Evolutionary conservation across 2,329 filamentous ascomycete genomes (phyloP), one percentile per base, ranked within the genome.

Genomic region (Trichoderma gracile): DNA sequence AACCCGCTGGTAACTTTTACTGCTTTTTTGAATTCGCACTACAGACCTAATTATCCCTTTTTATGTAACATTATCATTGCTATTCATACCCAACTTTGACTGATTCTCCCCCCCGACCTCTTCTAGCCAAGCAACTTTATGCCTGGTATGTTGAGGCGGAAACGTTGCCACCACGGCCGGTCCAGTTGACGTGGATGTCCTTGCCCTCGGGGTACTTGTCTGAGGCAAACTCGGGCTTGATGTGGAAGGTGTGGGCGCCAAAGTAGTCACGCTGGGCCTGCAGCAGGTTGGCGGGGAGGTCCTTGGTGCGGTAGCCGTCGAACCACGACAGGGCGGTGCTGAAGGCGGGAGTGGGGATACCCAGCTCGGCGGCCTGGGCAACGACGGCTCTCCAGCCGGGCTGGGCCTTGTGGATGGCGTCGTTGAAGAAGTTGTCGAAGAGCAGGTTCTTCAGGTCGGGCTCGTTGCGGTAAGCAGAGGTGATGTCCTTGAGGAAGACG

Each of bases 181-280:
- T 99, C 95, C 95, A 99, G 91, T 99, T 99, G 80, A 98, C 93
- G 87, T 99, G 95, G 77, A 94, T 95, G 79, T 98, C 88, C 82
- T 93, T 83, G 79, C 89, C 92, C 73, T 84, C 87, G 70, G 89
- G 89, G 84, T 96, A 96, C 82, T 92, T 93, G 65, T 83, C 87
- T 78, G 75, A 90, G 72, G 90, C 90, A 70, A 73, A 75, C 82
- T 94, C 90, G 67, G 91, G 90, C 89, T 95, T 94, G 82, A 95
- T 86, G 74, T 83, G 83, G 89, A 95, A 95, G 71, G 91, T 95
- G 85, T 95, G 91, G 69, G 91, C 91, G 79, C 95, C 95, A 77
- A 99, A 99, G 91, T 98, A 99, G 80, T 99, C 95, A 84, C 95
- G 91, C 87, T 99, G 95, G 65, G 94, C 95, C 85, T 99, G 95